phyloP scores from a whole-genome alignment of 768 basidiomycete genomes.

The Leccinum incarnatum region DNA sequence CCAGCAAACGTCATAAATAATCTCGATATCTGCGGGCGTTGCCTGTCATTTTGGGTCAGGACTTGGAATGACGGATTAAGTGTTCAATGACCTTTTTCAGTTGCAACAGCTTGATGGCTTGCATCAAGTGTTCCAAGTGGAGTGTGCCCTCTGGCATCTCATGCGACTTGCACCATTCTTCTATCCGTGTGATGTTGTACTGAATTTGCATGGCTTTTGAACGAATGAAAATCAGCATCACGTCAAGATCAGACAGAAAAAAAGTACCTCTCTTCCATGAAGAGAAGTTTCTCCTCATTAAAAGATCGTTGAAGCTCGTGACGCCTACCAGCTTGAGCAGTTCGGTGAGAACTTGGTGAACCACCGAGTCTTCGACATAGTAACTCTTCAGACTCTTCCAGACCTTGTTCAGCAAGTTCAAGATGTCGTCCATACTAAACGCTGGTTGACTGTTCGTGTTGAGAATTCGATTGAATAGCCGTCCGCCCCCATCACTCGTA shows the following conservation, averaged over 20 bases:
- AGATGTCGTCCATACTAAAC: slow-evolving; percentile 97
- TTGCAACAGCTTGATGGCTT: slow-evolving; percentile 96
- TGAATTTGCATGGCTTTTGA: slow-evolving; percentile 97
- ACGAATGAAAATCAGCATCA: background rate
- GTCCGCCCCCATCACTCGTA: slow-evolving; percentile 88
- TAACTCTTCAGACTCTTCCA: slow-evolving; percentile 98
- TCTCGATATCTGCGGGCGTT: slow-evolving; percentile 93
- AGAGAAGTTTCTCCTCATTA: slow-evolving; percentile 98
- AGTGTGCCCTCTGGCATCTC: slow-evolving; percentile 99
- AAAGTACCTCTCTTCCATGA: slow-evolving; percentile 96
- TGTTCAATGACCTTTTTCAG: slow-evolving; percentile 80
- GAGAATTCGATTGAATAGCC: slow-evolving; percentile 90
- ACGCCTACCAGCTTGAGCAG: slow-evolving; percentile 94
- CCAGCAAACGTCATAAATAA: slow-evolving; percentile 99
- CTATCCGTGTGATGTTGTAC: slow-evolving; percentile 96
- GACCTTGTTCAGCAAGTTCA: slow-evolving; percentile 95
- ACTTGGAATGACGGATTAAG: background rate
- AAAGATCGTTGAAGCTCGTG: slow-evolving; percentile 94
- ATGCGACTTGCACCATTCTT: slow-evolving; percentile 99
- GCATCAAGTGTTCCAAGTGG: slow-evolving; percentile 98
- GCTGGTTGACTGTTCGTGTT: slow-evolving; percentile 84
- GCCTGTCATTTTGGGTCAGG: slow-evolving; percentile 48
- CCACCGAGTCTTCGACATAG: slow-evolving; percentile 96
- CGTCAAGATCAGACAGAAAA: background rate
- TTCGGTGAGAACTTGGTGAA: slow-evolving; percentile 94